Evolutionary conservation across 2,329 filamentous ascomycete genomes (phyloP).

Genomic region (Saccharata proteae): DNA sequence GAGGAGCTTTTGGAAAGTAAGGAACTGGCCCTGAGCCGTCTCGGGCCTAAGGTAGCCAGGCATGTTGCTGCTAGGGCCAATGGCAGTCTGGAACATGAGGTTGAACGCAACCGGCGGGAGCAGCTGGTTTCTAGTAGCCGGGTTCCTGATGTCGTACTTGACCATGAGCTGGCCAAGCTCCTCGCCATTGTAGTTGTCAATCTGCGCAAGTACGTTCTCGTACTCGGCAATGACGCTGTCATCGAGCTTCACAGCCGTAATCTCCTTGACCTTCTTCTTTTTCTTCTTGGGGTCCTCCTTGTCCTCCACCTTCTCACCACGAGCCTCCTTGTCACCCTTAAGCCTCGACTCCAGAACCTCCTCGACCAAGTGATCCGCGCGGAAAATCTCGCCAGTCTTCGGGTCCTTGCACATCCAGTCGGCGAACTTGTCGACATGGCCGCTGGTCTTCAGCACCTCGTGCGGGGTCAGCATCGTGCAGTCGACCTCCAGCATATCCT

Average conservation of each 20-base stretch:
- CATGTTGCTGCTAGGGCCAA: conserved; percentile 81
- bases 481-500: conserved; percentile 89
- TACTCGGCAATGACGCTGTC: conserved; percentile 82
- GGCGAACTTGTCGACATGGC: conserved; percentile 95
- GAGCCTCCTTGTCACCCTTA: conserved; percentile 84
- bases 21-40: conserved; percentile 94
- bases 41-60: conserved; percentile 83
- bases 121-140: conserved; percentile 63
- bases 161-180: conserved; percentile 79
- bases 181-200: conserved; percentile 87
- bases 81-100: conserved; percentile 95
- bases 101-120: conserved; percentile 84
- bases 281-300: conserved; percentile 77
- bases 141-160: conserved; percentile 86
- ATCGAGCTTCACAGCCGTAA: conserved; percentile 71
- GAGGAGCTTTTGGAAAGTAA: conserved; percentile 92
- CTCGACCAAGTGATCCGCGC: conserved; percentile 93
- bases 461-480: conserved; percentile 89
- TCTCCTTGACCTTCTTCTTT: conserved; percentile 66
- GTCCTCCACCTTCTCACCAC: conserved; percentile 64
- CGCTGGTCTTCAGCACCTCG: conserved; percentile 81
- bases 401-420: conserved; percentile 99
- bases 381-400: conserved; percentile 91
- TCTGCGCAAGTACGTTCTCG: conserved; percentile 78
- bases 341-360: conserved; percentile 78